Conservation (phyloP, 2,329 filamentous ascomycete species). For the Fusarium oligoseptatum region DNA sequence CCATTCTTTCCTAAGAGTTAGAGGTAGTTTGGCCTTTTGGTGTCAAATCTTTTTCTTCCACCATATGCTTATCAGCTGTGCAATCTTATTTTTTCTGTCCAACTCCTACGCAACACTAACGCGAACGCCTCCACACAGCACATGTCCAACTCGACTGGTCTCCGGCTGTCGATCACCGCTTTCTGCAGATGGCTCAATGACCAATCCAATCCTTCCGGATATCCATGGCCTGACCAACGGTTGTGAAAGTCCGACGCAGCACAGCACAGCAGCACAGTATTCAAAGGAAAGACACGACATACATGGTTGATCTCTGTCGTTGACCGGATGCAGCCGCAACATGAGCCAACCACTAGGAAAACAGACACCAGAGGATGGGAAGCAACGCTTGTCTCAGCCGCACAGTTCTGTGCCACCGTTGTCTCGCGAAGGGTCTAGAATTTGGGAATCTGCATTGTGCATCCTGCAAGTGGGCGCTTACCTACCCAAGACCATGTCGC, state of each 20-base stretch:
- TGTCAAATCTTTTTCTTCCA: too few relatives aligned
- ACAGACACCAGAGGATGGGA: background rate
- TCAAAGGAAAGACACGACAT: background rate
- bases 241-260: background rate
- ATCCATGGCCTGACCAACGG: background rate
- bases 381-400: slow-evolving; percentile 4
- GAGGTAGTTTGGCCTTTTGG: too few relatives aligned
- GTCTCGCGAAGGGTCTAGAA: slow-evolving; percentile 34
- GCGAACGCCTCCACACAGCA: slow-evolving; percentile 42
- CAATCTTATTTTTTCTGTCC: background rate
- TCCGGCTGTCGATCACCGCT: slow-evolving; percentile 29
- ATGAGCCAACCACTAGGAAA: background rate
- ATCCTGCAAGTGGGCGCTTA: slow-evolving; percentile 1
- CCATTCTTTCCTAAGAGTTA: too few relatives aligned
- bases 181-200: background rate
- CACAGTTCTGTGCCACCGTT: background rate
- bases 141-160: slow-evolving; percentile 38
- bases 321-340: background rate
- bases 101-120: slow-evolving; percentile 23
- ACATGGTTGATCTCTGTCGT: background rate
- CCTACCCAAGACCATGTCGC: slow-evolving; percentile 6
- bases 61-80: background rate
- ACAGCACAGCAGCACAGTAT: background rate
- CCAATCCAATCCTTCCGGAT: slow-evolving; percentile 1
- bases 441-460: slow-evolving; percentile 10